These are phyloP conservation scores for Penicillium alfredii DNA, from an alignment of 495 filamentous ascomycete genomes.

Conservation along the genomic window DNA sequence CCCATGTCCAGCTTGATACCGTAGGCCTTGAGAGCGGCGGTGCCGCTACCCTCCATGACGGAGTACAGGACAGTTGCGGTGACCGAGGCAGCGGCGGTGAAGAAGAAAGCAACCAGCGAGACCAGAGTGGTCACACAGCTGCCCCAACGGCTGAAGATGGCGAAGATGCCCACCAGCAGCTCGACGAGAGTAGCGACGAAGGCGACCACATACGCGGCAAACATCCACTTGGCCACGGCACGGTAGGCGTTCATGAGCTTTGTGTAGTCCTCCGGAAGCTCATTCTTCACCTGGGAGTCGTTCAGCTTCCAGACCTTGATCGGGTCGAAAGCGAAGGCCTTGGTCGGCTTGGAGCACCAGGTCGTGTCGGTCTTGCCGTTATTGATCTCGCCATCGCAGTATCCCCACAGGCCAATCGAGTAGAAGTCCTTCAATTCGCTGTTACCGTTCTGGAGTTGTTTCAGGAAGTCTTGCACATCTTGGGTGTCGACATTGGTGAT, in stretches of 20 bases:
- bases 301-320: conserved; percentile 56
- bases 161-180: conserved; percentile 63
- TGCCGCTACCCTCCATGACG: conserved; percentile 52
- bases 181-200: conserved; percentile 64
- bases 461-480: conserved; percentile 27
- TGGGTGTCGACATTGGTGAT: conserved; percentile 27
- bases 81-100: conserved; percentile 51
- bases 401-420: conserved; percentile 78
- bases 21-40: conserved; percentile 58
- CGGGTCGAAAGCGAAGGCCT: conserved; percentile 73
- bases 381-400: conserved; percentile 65
- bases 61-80: conserved; percentile 57
- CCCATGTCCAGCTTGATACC: conserved; percentile 59
- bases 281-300: conserved; percentile 44
- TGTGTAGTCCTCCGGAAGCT: conserved; percentile 58
- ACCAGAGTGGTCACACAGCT: conserved; percentile 76
- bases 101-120: conserved; percentile 51
- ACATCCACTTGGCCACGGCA: conserved; percentile 73
- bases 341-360: conserved; percentile 52
- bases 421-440: conserved; percentile 73
- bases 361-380: conserved; percentile 33
- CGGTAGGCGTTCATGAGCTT: conserved; percentile 65
- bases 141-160: conserved; percentile 61
- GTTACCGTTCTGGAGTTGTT: conserved; percentile 39
- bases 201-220: conserved; percentile 62